phyloP scores from a whole-genome alignment of 441 rosid species.

The Corymbia citriodora region DNA sequence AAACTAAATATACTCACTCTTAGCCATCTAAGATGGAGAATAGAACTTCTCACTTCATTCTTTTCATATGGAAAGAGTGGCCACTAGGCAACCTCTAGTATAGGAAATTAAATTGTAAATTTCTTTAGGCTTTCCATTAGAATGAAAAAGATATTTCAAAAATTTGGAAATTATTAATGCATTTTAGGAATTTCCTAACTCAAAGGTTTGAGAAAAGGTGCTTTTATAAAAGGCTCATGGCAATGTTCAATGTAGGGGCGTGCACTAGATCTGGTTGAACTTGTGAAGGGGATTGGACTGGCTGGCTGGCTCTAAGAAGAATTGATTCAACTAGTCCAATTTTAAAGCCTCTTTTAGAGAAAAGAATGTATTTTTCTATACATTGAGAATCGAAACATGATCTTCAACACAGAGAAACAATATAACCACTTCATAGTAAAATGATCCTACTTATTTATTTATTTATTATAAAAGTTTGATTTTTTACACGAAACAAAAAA shows the following conservation, averaged over 20 bases:
- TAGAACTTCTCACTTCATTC: background rate
- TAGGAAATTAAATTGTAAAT: background rate
- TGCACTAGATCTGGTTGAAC: fast-evolving
- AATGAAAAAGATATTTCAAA: no score
- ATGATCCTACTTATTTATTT: background rate
- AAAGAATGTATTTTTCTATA: background rate
- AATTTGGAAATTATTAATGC: background rate
- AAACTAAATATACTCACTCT: fast-evolving
- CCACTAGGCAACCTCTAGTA: background rate
- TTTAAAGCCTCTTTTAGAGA: background rate
- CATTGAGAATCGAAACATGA: background rate
- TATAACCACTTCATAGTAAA: background rate
- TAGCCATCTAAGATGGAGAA: background rate
- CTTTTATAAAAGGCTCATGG: background rate
- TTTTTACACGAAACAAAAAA: background rate
- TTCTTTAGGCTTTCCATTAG: background rate
- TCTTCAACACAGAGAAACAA: background rate
- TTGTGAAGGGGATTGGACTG: fast-evolving
- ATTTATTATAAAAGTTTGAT: background rate
- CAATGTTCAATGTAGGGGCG: fast-evolving
- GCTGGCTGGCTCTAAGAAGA: fast-evolving
- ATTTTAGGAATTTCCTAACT: background rate
- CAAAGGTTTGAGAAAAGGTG: fast-evolving
- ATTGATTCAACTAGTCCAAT: fast-evolving
- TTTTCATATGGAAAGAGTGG: background rate